These are phyloP conservation scores for Rhododendron kiyosumense DNA, from an alignment of 148 eudicot species.

Conservation along the genomic window DNA sequence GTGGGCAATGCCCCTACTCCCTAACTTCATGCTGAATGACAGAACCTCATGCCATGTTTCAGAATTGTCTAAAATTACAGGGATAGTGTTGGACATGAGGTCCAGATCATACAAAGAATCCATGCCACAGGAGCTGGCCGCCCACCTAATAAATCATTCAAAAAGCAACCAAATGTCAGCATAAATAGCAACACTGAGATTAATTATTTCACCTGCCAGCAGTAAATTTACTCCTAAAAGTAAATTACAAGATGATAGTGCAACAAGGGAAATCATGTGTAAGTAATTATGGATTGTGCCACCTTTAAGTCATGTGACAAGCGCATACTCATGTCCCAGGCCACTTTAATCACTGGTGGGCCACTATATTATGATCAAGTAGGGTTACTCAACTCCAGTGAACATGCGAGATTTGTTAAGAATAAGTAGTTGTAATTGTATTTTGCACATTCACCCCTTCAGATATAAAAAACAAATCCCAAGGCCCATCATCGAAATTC, in stretches of 20 bases:
- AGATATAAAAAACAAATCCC: background rate
- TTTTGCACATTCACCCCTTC: background rate
- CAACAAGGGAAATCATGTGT: background rate
- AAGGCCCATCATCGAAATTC: background rate
- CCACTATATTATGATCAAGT: background rate
- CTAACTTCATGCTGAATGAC: slow-evolving; percentile 79
- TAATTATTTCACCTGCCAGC: background rate
- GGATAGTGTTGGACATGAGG: slow-evolving; percentile 65
- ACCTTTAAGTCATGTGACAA: background rate
- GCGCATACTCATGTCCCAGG: background rate
- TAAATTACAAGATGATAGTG: background rate
- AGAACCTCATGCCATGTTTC: slow-evolving; percentile 67
- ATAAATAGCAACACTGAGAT: background rate
- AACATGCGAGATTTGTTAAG: background rate
- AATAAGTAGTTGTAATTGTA: background rate
- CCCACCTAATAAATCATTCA: slow-evolving; percentile 56
- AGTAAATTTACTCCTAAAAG: background rate
- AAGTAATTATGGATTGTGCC: background rate
- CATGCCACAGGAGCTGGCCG: slow-evolving; percentile 72
- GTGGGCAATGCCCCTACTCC: slow-evolving; percentile 72
- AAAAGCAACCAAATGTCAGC: slow-evolving; percentile 14
- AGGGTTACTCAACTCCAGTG: background rate
- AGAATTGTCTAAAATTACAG: slow-evolving; percentile 87
- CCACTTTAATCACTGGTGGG: background rate
- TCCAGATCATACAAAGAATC: slow-evolving; percentile 88